Percentiles rank a stretch among this genome's conserved stretches.
Conservation (phyloP, 2,329 filamentous ascomycete genomes). For the Elsinoe necatrix region DNA sequence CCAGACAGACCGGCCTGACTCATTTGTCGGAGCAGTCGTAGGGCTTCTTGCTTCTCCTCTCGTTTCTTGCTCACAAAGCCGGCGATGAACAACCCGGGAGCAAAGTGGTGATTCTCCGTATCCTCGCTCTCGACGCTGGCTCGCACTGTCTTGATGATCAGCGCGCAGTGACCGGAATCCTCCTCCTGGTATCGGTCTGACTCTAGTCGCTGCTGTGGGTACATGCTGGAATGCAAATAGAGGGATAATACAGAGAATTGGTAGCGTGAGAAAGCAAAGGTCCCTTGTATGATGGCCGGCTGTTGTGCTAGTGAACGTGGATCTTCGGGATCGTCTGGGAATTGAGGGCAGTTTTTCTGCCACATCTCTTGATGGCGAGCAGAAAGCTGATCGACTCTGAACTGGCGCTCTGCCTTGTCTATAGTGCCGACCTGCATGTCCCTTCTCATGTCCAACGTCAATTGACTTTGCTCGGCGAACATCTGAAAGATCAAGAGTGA, state of each 20-base stretch:
- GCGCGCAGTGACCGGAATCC: constrained; percentile 26
- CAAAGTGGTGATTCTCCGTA: constrained; percentile 35
- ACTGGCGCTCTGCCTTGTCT: background rate
- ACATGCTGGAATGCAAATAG: constrained; percentile 48
- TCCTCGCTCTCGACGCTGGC: background rate
- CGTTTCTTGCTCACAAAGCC: constrained; percentile 38
- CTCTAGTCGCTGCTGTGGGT: constrained; percentile 39
- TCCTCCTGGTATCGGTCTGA: constrained; percentile 19
- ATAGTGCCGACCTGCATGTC: background rate
- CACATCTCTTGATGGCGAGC: background rate
- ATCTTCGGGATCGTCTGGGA: constrained; percentile 3
- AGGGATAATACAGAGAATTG: constrained; percentile 31
- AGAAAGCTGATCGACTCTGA: background rate
- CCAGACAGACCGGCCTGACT: constrained; percentile 42
- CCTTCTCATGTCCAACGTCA: background rate
- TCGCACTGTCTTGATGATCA: constrained; percentile 39
- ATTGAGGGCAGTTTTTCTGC: background rate
- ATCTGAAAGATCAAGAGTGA: constrained; percentile 11
- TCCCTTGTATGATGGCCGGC: constrained; percentile 3
- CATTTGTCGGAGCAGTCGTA: constrained; percentile 41
- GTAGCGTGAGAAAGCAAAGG: constrained; percentile 11
- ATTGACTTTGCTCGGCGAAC: constrained; percentile 5
- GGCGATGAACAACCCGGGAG: constrained; percentile 48
- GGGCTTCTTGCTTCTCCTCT: constrained; percentile 38
- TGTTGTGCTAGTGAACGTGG: background rate